These are phyloP conservation scores for Candida tunisiensis DNA, from an alignment of 1,139 yeast genomes.

Conservation along the genomic window DNA sequence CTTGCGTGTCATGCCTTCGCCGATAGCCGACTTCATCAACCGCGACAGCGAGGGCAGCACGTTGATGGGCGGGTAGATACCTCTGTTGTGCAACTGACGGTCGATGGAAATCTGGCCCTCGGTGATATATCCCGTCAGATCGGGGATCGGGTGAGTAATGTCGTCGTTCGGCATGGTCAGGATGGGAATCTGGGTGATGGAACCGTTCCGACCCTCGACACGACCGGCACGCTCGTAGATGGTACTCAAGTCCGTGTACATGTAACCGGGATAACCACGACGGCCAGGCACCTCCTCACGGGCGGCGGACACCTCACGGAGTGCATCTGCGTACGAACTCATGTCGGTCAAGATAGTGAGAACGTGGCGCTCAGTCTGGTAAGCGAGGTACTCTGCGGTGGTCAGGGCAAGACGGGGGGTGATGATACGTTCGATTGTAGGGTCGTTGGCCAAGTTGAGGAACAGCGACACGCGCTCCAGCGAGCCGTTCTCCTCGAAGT, in stretches of 20 bases:
- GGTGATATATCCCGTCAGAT: slow-evolving; percentile 97
- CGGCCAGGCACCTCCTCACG: slow-evolving; percentile 99
- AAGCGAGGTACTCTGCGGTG: slow-evolving; percentile 96
- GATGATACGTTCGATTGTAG: slow-evolving; percentile 97
- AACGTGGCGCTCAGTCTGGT: slow-evolving; percentile 98
- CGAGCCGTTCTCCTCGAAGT: slow-evolving; percentile 97
- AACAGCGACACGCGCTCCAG: slow-evolving; percentile 93
- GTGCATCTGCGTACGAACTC: slow-evolving; percentile 98
- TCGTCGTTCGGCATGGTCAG: slow-evolving; percentile 99
- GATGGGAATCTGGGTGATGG: slow-evolving; percentile 96
- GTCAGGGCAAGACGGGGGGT: slow-evolving; percentile 99
- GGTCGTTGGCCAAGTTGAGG: slow-evolving; percentile 96
- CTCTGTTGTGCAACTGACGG: slow-evolving; percentile 90
- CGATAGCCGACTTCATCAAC: slow-evolving; percentile 98
- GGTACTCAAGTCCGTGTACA: slow-evolving; percentile 98
- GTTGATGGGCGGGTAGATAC: slow-evolving; percentile 96
- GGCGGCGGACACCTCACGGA: slow-evolving; percentile 99
- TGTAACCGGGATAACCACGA: slow-evolving; percentile 99
- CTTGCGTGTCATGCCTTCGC: slow-evolving; percentile 99
- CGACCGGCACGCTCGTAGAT: slow-evolving; percentile 99
- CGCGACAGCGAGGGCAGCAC: slow-evolving; percentile 95
- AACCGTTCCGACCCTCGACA: slow-evolving; percentile 99
- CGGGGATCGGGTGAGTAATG: slow-evolving; percentile 99
- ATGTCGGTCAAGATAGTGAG: slow-evolving; percentile 95
- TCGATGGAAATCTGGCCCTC: slow-evolving; percentile 98